phyloP scores from a whole-genome alignment of 805 yeast species.

The Saturnispora serradocipensis region DNA sequence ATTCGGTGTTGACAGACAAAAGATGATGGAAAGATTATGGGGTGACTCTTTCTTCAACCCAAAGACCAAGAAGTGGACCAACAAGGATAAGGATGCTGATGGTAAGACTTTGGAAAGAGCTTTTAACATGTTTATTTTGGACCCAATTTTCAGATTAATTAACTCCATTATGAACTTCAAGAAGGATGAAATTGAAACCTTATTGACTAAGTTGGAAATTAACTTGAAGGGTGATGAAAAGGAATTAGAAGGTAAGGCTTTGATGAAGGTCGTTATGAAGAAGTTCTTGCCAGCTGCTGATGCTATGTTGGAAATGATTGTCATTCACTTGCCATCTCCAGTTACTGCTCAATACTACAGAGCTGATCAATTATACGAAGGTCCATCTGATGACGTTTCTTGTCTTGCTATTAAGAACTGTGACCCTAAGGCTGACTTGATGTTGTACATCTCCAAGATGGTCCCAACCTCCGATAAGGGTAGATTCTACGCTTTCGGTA shows the following conservation, averaged over 20 bases:
- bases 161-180: conserved; percentile 98
- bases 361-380: conserved; percentile 98
- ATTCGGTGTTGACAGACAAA: conserved; percentile 95
- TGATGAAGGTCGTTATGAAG: conserved; percentile 97
- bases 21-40: conserved; percentile 99
- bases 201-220: conserved; percentile 91
- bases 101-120: conserved; percentile 97
- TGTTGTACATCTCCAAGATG: conserved; percentile 99
- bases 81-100: conserved; percentile 89
- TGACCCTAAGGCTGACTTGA: conserved; percentile 96
- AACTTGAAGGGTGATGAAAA: conserved; percentile 91
- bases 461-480: conserved; percentile 99
- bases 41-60: conserved; percentile 99
- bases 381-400: conserved; percentile 90
- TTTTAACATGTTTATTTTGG: conserved; percentile 97
- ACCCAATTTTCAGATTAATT: conserved; percentile 97
- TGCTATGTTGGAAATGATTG: conserved; percentile 97
- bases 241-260: conserved; percentile 98
- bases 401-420: conserved; percentile 93
- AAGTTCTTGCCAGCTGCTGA: conserved; percentile 99
- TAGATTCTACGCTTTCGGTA: conserved; percentile 99
- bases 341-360: conserved; percentile 98
- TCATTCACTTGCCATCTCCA: conserved; percentile 98
- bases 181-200: conserved; percentile 90
- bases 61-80: conserved; percentile 99